phyloP scores from a whole-genome alignment of 129 eudicot genomes.

The sunflower (Helianthus annuus) region HanXRQr2.0-SUNRISE NC_035439.2:1962665-1963164 shows the following conservation, averaged over 20 bases:
- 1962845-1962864: constrained; percentile 1
- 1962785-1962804: constrained; percentile 73
- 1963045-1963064: too few species aligned
- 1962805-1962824: constrained; percentile 28
- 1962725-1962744: constrained; percentile 47
- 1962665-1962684: not conserved
- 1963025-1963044: too few species aligned
- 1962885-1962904: not conserved
- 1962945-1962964: too few species aligned
- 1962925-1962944: too few species aligned
- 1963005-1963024: too few species aligned
- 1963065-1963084: too few species aligned
- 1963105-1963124: too few species aligned
- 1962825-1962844: not conserved
- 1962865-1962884: not conserved
- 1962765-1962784: constrained; percentile 62
- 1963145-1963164: too few species aligned
- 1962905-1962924: not conserved
- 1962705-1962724: constrained; percentile 47
- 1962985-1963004: too few species aligned
- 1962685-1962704: constrained; percentile 37
- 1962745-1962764: constrained; percentile 55
- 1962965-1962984: too few species aligned
- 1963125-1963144: too few species aligned
- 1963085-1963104: too few species aligned